Evolutionary conservation across 177 flowering plant species (phyloP).

Genomic region (Vitis hybrid): DNA sequence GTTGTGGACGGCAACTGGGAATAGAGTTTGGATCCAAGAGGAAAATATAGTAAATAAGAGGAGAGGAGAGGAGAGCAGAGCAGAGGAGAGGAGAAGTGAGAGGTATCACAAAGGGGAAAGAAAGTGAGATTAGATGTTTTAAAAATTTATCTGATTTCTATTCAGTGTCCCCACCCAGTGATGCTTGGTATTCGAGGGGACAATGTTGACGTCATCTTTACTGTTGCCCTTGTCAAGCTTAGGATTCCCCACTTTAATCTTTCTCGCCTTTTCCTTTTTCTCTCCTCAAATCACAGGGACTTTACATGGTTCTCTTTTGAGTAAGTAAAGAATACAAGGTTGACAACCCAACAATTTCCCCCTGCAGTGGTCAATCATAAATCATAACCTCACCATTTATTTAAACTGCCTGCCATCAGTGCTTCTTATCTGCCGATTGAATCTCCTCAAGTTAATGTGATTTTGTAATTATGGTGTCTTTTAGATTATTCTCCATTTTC

Average conservation of each 20-base stretch:
- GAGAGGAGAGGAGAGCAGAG: slow-evolving; percentile 1
- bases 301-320: slow-evolving; percentile 34
- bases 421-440: slow-evolving; percentile 6
- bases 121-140: slow-evolving; percentile 9
- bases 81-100: not conserved
- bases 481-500: not conserved
- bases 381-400: slow-evolving; percentile 5
- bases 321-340: slow-evolving; percentile 16
- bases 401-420: slow-evolving; percentile 12
- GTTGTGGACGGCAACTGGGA: slow-evolving; percentile 16
- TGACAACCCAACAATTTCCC: slow-evolving; percentile 18
- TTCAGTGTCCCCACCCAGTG: slow-evolving; percentile 26
- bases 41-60: slow-evolving; percentile 16
- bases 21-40: slow-evolving; percentile 20
- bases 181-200: slow-evolving; percentile 46
- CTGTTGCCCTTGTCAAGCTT: slow-evolving; percentile 29
- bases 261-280: slow-evolving; percentile 8
- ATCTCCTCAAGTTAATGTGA: not conserved
- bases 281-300: slow-evolving; percentile 21
- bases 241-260: slow-evolving; percentile 34
- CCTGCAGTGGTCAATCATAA: slow-evolving; percentile 6
- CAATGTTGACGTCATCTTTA: slow-evolving; percentile 43
- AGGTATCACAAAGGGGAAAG: slow-evolving; percentile 3
- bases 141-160: slow-evolving; percentile 16
- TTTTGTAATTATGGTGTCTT: not conserved